Evolutionary conservation across 2,329 filamentous ascomycete genomes (phyloP), one percentile per base, ranked within the genome.

Genomic region (Venturiaceae sp.): DNA sequence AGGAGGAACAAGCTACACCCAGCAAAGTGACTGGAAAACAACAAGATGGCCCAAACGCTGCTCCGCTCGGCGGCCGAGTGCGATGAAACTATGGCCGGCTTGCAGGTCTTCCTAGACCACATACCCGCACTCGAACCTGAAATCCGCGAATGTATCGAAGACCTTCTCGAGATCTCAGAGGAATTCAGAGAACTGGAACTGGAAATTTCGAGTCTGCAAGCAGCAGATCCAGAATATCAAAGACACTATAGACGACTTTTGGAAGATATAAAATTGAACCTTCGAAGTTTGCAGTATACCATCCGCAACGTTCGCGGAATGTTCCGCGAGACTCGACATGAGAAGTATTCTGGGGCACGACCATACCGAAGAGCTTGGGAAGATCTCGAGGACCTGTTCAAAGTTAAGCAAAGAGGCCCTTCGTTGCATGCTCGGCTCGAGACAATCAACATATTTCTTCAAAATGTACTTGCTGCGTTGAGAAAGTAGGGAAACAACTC

Each of bases 161-260:
- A 81, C 60, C 73, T 84, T 26, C 82, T 80, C 65, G 74, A 74
- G 55, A 78, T 84, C 66, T 79, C 79, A 58, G 72, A 75, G 53
- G 72, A 71, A 8, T 70, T 85, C 26, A 75, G 75, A 50, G 70
- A 70, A 44, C 68, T 84, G 39, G 73, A 80, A 44, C 33, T 59
- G n/a, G 58, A 58, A 26, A 28, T 59, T 32, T 50, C 44, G 26
- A 30, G 26, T 30, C 14, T 50, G 19, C 44, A 50, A 30, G 32
- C 46, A n/a, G 34, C 33, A n/a, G 52, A 55, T 14, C 46, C 59
- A 26, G 50, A 53, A 19, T 57, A 50, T 30, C 30, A 55, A 16
- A 9, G 33, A 36, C 23, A 61, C 16, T 34, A 53, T 14, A 23
- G 9, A 33, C 23, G 28, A n/a, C 21, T 61, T 36, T 21, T 32